Conservation (phyloP, 2,329 filamentous ascomycete species). For the Cladosporium sp. region DNA sequence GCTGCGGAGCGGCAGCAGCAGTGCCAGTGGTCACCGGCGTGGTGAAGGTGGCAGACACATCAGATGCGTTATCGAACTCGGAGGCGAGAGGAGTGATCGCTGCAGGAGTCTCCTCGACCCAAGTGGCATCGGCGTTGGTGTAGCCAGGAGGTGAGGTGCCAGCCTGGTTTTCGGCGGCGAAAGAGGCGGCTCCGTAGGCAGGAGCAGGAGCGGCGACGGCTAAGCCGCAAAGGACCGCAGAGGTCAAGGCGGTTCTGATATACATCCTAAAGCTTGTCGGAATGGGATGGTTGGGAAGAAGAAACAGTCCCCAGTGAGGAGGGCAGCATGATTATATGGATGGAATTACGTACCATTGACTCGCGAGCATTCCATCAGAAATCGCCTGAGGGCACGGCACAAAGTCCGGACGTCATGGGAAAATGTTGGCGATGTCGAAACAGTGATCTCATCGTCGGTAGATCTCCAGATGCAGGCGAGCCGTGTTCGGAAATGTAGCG, state of each 20-base stretch:
- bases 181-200: constrained; percentile 4
- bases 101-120: constrained; percentile 32
- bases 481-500: constrained; percentile 7
- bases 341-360: background rate
- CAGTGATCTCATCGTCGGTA: constrained; percentile 10
- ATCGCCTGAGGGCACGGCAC: constrained; percentile 5
- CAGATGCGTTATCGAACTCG: constrained; percentile 42
- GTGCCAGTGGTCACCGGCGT: constrained; percentile 26
- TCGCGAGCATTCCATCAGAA: background rate
- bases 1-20: constrained; percentile 39
- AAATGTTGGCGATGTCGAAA: constrained; percentile 12
- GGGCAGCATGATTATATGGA: constrained; percentile 2
- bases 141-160: constrained; percentile 37
- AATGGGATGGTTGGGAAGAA: background rate
- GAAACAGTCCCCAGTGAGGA: background rate
- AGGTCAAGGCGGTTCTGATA: constrained; percentile 31
- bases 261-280: constrained; percentile 32
- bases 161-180: constrained; percentile 22
- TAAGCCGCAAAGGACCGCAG: constrained; percentile 32
- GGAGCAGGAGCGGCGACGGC: constrained; percentile 34
- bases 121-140: constrained; percentile 41
- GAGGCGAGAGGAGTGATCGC: constrained; percentile 35
- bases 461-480: background rate
- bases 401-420: constrained; percentile 8
- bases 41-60: constrained; percentile 36